A percentile compares a stretch with the other conserved stretches of the same genome.
Conservation (phyloP, 2,329 filamentous ascomycete genomes). For the Cadophora sp. region DNA sequence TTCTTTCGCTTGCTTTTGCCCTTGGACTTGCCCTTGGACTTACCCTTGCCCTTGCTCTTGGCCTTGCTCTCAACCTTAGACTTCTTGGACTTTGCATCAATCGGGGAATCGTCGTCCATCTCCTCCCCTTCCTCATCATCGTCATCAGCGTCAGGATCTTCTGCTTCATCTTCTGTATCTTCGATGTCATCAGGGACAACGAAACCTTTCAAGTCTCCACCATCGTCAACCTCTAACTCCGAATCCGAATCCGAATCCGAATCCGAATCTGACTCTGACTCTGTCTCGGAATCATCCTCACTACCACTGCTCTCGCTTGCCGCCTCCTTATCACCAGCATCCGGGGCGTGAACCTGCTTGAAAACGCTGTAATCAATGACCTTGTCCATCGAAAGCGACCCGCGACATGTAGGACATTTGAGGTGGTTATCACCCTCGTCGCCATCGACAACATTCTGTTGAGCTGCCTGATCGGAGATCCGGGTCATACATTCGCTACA, state of each 20-base stretch:
- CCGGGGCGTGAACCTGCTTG: conserved; percentile 72
- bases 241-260: conserved; percentile 44
- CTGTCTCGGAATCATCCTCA: conserved; percentile 37
- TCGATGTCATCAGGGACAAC: conserved; percentile 58
- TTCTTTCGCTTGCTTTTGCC: conserved; percentile 50
- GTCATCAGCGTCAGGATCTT: conserved; percentile 45
- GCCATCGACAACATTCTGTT: conserved; percentile 62
- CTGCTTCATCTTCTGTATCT: conserved; percentile 32
- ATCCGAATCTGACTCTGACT: conserved; percentile 39
- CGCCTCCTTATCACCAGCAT: conserved; percentile 45
- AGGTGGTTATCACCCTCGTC: conserved; percentile 52
- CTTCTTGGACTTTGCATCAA: conserved; percentile 43
- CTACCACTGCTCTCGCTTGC: conserved; percentile 40
- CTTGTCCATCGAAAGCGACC: conserved; percentile 67
- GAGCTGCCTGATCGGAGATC: conserved; percentile 66
- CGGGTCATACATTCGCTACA: conserved; percentile 79
- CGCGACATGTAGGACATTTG: conserved; percentile 79
- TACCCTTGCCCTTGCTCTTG: conserved; percentile 50
- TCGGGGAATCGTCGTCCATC: conserved; percentile 36
- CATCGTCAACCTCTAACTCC: conserved; percentile 44
- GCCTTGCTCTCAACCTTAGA: conserved; percentile 53
- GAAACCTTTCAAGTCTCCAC: conserved; percentile 58
- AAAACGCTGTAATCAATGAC: conserved; percentile 79
- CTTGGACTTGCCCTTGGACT: conserved; percentile 47
- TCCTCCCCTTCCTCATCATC: conserved; percentile 42